These are phyloP conservation scores for Termitomyces sp. DNA, from an alignment of 768 basidiomycete species.

Conservation along the genomic window DNA sequence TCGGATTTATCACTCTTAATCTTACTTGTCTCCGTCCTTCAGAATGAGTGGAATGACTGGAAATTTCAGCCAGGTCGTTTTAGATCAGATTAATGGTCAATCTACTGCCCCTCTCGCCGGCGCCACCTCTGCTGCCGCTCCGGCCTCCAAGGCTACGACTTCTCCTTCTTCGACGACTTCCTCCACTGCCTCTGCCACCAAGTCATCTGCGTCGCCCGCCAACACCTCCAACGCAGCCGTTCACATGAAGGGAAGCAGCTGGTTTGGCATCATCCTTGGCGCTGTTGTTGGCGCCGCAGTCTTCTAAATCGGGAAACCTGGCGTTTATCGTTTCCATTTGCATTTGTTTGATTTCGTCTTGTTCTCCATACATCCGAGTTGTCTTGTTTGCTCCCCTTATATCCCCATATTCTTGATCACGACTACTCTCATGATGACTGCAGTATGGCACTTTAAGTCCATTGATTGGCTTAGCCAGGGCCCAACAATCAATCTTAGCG, in stretches of 20 bases:
- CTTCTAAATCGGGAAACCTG: conserved; percentile 24
- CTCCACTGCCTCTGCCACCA: conserved; percentile 13
- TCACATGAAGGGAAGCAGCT: conserved; percentile 24
- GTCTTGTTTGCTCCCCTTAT: not conserved
- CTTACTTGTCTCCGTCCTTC: not conserved
- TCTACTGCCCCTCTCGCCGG: conserved; percentile 52
- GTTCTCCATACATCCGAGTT: not conserved
- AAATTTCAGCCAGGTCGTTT: conserved; percentile 49
- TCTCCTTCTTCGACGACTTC: conserved; percentile 16
- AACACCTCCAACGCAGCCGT: conserved; percentile 20
- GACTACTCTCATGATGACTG: not conserved
- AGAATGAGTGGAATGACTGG: conserved; percentile 74
- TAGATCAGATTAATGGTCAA: conserved; percentile 57
- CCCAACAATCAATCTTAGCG: not conserved
- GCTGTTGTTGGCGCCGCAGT: conserved; percentile 31
- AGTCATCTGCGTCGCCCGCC: conserved; percentile 11
- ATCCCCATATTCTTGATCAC: not conserved
- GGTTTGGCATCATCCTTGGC: conserved; percentile 28
- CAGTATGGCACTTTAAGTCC: not conserved
- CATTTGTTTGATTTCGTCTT: not conserved
- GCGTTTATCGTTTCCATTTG: not conserved
- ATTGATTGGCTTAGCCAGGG: not conserved
- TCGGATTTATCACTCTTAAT: not conserved
- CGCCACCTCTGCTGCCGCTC: conserved; percentile 22
- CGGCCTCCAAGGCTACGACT: conserved; percentile 18